Evolutionary conservation across 495 filamentous ascomycete genomes (phyloP).

Genomic region (Xylaria intraflava): DNA sequence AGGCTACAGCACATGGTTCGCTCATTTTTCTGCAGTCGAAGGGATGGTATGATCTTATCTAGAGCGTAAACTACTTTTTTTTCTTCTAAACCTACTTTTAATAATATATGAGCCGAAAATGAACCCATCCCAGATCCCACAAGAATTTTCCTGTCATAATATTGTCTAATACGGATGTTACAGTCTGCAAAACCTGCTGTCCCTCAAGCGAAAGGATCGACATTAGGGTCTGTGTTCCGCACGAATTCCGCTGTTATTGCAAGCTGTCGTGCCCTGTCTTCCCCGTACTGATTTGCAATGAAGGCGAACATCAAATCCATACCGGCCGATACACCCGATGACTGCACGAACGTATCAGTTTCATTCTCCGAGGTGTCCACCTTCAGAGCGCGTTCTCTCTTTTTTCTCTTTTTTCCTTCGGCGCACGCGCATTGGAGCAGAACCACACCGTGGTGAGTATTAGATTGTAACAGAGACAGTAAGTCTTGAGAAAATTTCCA

Average conservation of each 20-base stretch:
- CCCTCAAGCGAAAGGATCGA: slow-evolving; percentile 31
- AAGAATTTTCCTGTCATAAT: too few relatives aligned
- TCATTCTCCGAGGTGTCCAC: neutral
- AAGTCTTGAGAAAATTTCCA: neutral
- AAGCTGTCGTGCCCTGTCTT: slow-evolving; percentile 18
- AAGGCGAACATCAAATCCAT: slow-evolving; percentile 59
- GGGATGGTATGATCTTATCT: neutral
- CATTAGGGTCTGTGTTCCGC: slow-evolving; percentile 24
- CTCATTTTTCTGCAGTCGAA: neutral
- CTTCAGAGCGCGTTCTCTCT: too few relatives aligned
- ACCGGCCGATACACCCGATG: slow-evolving; percentile 53
- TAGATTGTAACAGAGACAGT: neutral
- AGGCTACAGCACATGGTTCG: neutral
- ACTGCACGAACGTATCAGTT: slow-evolving; percentile 11
- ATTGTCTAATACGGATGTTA: too few relatives aligned
- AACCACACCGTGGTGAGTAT: neutral
- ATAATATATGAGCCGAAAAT: neutral
- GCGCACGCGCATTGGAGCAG: too few relatives aligned
- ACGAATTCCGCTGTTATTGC: slow-evolving; percentile 31
- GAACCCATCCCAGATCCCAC: neutral
- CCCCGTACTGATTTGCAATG: slow-evolving; percentile 40
- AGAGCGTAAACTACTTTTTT: slow-evolving; percentile 5
- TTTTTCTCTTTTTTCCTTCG: too few relatives aligned
- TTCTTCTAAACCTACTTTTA: neutral
- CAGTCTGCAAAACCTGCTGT: neutral